These are phyloP conservation scores for Globisporangium alternatum DNA, from an alignment of 352 stramenopile genomes.

Conservation along the genomic window DNA sequence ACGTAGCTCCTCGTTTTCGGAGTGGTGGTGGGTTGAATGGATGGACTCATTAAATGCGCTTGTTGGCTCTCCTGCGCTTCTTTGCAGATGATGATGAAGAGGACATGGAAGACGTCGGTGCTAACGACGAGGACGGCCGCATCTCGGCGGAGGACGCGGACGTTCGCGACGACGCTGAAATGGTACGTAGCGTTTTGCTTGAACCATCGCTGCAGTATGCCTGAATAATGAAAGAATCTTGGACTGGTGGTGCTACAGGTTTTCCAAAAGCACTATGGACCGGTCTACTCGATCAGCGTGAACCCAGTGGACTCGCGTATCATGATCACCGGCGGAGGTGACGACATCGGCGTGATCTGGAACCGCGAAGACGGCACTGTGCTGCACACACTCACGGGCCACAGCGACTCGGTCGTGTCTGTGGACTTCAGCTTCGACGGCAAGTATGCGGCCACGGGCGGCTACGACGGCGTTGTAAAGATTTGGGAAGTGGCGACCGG, in stretches of 20 bases:
- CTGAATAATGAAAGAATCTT: not conserved
- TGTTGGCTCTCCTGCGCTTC: not conserved
- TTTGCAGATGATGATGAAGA: slow-evolving; percentile 58
- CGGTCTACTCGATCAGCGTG: slow-evolving; percentile 82
- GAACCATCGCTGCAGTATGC: not conserved
- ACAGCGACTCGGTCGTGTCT: slow-evolving; percentile 81
- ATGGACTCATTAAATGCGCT: slow-evolving; percentile 2
- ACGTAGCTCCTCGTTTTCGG: not conserved
- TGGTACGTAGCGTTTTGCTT: slow-evolving; percentile 31
- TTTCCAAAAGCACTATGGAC: slow-evolving; percentile 70
- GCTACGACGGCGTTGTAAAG: slow-evolving; percentile 86
- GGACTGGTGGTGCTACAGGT: slow-evolving; percentile 32
- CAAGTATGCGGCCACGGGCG: slow-evolving; percentile 83
- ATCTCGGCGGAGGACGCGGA: slow-evolving; percentile 67
- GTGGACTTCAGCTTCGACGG: slow-evolving; percentile 88
- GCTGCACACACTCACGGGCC: slow-evolving; percentile 73
- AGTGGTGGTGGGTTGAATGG: not conserved
- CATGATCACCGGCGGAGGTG: slow-evolving; percentile 78
- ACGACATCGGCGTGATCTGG: slow-evolving; percentile 85
- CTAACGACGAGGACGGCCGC: slow-evolving; percentile 51
- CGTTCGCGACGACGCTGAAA: slow-evolving; percentile 69
- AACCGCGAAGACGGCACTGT: slow-evolving; percentile 79
- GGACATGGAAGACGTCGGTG: slow-evolving; percentile 44
- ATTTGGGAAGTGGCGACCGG: slow-evolving; percentile 87
- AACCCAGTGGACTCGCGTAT: slow-evolving; percentile 80